Evolutionary conservation across 768 basidiomycete species (phyloP).

Genomic region (Trametes maxima): DNA sequence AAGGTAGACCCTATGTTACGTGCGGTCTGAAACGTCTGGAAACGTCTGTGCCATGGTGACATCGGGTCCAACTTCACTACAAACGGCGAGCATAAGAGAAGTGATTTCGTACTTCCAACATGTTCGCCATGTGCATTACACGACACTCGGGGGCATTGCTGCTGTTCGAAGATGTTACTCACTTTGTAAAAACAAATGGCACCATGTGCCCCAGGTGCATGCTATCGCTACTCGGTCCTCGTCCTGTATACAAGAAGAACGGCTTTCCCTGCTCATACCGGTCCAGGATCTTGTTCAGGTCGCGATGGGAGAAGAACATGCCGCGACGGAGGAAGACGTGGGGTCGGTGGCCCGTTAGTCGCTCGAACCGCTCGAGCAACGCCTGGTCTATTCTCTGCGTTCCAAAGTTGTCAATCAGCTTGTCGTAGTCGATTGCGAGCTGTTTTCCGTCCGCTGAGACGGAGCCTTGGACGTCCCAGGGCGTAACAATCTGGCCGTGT

Average conservation of each 20-base stretch:
- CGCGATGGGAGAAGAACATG: conserved; percentile 98
- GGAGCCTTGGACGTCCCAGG: conserved; percentile 96
- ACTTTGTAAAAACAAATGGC: conserved; percentile 98
- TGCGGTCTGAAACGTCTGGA: too few relatives aligned
- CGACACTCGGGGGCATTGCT: background rate
- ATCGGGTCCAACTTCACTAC: too few relatives aligned
- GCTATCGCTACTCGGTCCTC: conserved; percentile 94
- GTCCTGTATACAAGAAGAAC: conserved; percentile 96
- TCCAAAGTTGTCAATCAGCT: conserved; percentile 92
- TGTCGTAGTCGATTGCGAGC: conserved; percentile 95
- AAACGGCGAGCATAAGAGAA: too few relatives aligned
- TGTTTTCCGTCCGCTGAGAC: conserved; percentile 88
- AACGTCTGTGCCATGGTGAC: too few relatives aligned
- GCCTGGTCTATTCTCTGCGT: conserved; percentile 78
- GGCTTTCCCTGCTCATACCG: conserved; percentile 96
- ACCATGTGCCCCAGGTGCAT: conserved; percentile 99
- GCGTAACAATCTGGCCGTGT: conserved; percentile 84
- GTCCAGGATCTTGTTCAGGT: conserved; percentile 91
- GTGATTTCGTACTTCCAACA: too few relatives aligned
- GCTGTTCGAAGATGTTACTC: conserved; percentile 31
- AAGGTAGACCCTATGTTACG: too few relatives aligned
- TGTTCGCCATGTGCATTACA: too few relatives aligned
- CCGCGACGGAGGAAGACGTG: conserved; percentile 88
- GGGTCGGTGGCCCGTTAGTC: conserved; percentile 83
- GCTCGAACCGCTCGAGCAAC: conserved; percentile 87